These are phyloP conservation scores for Vigna nakashimae DNA, from an alignment of 306 rosid genomes.

Conservation along the genomic window DNA sequence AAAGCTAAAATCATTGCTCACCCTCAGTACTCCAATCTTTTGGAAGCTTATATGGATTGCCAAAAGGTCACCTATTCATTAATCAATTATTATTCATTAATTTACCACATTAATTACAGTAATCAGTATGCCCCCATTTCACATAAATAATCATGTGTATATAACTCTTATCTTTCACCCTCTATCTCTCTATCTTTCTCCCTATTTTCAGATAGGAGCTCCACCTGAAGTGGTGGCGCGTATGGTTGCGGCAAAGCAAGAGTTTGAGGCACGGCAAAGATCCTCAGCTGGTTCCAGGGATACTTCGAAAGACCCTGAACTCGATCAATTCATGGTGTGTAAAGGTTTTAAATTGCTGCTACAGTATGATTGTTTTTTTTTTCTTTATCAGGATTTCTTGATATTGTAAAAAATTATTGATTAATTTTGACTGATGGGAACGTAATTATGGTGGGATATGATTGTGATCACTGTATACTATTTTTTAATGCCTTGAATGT, in stretches of 20 bases:
- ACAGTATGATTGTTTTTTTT: too few relatives aligned
- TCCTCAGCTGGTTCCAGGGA: constrained; percentile 72
- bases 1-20: constrained; percentile 93
- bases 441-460: background rate
- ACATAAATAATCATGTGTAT: too few relatives aligned
- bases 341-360: background rate
- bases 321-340: constrained; percentile 92
- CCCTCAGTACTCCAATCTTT: constrained; percentile 86
- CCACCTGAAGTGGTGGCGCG: constrained; percentile 89
- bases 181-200: background rate
- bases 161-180: background rate
- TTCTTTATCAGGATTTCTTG: background rate
- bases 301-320: constrained; percentile 83
- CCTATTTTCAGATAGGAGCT: constrained; percentile 76
- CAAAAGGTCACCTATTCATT: constrained; percentile 67
- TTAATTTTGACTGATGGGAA: background rate
- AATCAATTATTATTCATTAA: background rate
- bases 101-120: background rate
- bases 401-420: background rate
- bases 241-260: constrained; percentile 71
- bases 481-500: background rate
- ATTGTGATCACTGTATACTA: background rate
- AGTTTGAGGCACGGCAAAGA: constrained; percentile 79
- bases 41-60: constrained; percentile 96
- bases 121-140: background rate